Evolutionary conservation across 306 rosid species (phyloP).

Genomic region (Cicer judaicum): DNA sequence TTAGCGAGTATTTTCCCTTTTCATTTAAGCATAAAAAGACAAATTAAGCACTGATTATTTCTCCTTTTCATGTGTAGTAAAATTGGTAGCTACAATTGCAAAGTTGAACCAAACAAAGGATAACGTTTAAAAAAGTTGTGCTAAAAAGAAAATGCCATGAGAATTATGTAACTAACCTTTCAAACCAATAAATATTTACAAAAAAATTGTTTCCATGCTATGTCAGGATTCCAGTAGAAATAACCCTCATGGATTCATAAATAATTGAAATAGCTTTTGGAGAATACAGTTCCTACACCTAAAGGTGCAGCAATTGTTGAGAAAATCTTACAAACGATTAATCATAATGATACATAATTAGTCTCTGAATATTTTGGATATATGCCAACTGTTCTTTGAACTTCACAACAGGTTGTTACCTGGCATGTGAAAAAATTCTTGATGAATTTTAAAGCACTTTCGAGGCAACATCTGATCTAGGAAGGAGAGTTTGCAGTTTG

Average conservation of each 20-base stretch:
- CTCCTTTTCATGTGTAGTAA: not conserved
- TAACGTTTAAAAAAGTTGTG: not conserved
- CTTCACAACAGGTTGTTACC: slow-evolving; percentile 7
- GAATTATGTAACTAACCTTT: not conserved
- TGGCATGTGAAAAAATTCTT: slow-evolving; percentile 3
- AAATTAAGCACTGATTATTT: not conserved
- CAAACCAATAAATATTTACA: slow-evolving; percentile 18
- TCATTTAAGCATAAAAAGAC: too few species aligned
- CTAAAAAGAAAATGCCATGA: not conserved
- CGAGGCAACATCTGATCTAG: slow-evolving; percentile 30
- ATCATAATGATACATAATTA: not conserved
- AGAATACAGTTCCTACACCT: slow-evolving; percentile 28
- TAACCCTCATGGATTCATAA: slow-evolving; percentile 3
- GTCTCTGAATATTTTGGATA: slow-evolving; percentile 19
- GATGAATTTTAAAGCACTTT: slow-evolving; percentile 13
- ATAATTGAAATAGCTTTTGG: slow-evolving; percentile 14
- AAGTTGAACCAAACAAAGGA: slow-evolving; percentile 15
- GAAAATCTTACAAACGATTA: slow-evolving; percentile 2
- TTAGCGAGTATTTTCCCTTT: not conserved
- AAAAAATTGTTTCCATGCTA: not conserved
- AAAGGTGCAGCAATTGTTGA: slow-evolving; percentile 16
- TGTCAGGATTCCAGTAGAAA: slow-evolving; percentile 1
- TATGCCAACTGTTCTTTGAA: slow-evolving; percentile 23
- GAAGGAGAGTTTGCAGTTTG: slow-evolving; percentile 34
- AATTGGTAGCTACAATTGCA: too few species aligned